Conservation (phyloP, 768 basidiomycete species). For the Gymnopilus junonius region DNA sequence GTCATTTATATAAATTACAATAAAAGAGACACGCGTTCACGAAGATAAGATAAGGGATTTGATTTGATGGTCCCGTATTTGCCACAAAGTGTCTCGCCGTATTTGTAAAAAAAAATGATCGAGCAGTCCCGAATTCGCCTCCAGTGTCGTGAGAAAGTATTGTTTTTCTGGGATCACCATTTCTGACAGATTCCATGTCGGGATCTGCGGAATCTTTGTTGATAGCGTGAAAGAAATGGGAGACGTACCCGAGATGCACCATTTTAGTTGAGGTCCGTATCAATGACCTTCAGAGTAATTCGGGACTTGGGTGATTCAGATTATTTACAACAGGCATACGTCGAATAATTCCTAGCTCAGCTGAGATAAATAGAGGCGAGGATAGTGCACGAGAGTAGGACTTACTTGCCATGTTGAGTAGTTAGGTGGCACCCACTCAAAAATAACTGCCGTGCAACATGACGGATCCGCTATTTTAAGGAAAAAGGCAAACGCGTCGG, state of each 20-base stretch:
- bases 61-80: no score
- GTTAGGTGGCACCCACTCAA: not conserved
- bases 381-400: not conserved
- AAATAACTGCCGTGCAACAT: not conserved
- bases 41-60: no score
- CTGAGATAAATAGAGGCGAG: not conserved
- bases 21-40: no score
- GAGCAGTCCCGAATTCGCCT: slow-evolving; percentile 29
- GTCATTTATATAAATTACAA: no score
- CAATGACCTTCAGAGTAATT: not conserved
- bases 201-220: not conserved
- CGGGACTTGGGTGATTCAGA: not conserved
- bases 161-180: not conserved
- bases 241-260: no score
- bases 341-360: no score
- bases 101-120: slow-evolving; percentile 28
- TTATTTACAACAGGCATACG: no score
- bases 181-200: not conserved
- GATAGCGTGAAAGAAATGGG: not conserved
- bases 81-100: slow-evolving; percentile 23
- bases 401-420: not conserved
- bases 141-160: slow-evolving; percentile 29
- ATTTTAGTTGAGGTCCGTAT: not conserved
- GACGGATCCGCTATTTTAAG: not conserved
- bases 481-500: no score